Percentiles rank a stretch among this genome's conserved stretches.
These are phyloP conservation scores for slime mould (Dictyostelium discoideum) DNA, from an alignment of 78 protist species.

Conservation along the genomic window dicty_2.7 NC_007089.4:4477001-4477500, in stretches of 20 bases:
- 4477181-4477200: constrained; percentile 2
- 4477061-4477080: not conserved
- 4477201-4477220: not conserved
- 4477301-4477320: not conserved
- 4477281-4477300: not conserved
- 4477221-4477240: not conserved
- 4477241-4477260: not conserved
- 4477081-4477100: not conserved
- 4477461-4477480: not conserved
- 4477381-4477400: not conserved
- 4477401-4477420: not conserved
- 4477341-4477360: not conserved
- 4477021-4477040: not conserved
- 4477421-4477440: not conserved
- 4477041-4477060: too few relatives aligned
- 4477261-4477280: not conserved
- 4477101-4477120: not conserved
- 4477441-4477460: not conserved
- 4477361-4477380: not conserved
- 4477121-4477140: not conserved
- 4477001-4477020: not conserved
- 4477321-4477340: not conserved
- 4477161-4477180: not conserved
- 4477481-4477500: not conserved
- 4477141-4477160: not conserved